Percentiles rank a stretch among this genome's conserved stretches.
phyloP scores from a whole-genome alignment of 495 filamentous ascomycete species.

The Trichoderma orchidacearum region DNA sequence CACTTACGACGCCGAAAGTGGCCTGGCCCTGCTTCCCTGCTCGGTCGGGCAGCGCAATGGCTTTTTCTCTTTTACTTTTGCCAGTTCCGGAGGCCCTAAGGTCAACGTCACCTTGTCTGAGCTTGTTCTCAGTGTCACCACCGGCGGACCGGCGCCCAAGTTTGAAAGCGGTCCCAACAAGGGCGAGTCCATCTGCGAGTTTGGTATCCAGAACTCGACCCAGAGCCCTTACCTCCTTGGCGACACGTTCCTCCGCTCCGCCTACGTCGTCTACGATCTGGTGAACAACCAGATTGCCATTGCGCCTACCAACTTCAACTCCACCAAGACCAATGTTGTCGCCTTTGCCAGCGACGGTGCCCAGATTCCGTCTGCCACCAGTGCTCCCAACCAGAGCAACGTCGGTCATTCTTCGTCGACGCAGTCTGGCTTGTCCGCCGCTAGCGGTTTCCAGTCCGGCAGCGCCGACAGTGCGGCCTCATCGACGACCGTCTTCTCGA shows the following conservation, averaged over 20 bases:
- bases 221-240: constrained; percentile 55
- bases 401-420: constrained; percentile 3
- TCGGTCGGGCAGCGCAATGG: constrained; percentile 42
- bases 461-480: background rate
- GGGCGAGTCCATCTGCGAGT: constrained; percentile 49
- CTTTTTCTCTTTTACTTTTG: constrained; percentile 62
- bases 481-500: background rate
- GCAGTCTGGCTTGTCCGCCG: background rate
- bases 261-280: constrained; percentile 91
- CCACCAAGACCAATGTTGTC: constrained; percentile 43
- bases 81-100: constrained; percentile 39
- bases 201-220: constrained; percentile 63
- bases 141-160: constrained; percentile 31
- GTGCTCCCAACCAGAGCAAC: constrained; percentile 25
- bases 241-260: constrained; percentile 89
- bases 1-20: constrained; percentile 26
- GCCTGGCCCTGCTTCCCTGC: constrained; percentile 59
- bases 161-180: constrained; percentile 27
- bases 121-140: constrained; percentile 50
- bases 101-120: constrained; percentile 70
- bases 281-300: constrained; percentile 77
- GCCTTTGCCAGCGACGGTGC: constrained; percentile 34
- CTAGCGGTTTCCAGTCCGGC: constrained; percentile 6
- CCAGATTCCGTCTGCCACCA: constrained; percentile 33
- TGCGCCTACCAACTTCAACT: constrained; percentile 78